Evolutionary conservation across 768 basidiomycete species (phyloP).

Genomic region (Amanita muscaria): DNA sequence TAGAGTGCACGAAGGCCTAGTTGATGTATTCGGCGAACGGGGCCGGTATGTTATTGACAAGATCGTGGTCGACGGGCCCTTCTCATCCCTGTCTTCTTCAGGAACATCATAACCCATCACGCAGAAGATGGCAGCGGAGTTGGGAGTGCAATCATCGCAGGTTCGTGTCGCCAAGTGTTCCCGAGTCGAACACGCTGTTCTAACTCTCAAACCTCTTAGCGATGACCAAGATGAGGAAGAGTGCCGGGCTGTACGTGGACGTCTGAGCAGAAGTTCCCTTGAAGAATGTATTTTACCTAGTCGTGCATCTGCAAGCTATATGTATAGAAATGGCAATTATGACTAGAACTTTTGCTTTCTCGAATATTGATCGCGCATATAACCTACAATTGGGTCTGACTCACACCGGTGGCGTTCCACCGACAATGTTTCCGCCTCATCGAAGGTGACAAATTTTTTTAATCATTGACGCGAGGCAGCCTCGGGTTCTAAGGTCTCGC

Average conservation of each 20-base stretch:
- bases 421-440: background rate
- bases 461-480: background rate
- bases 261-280: conserved; percentile 15
- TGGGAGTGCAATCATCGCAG: conserved; percentile 92
- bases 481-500: too few species aligned
- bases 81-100: conserved; percentile 15
- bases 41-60: conserved; percentile 66
- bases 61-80: background rate
- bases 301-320: too few species aligned
- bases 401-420: background rate
- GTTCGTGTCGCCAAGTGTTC: conserved; percentile 16
- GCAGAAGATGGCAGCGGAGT: conserved; percentile 93
- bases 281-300: too few species aligned
- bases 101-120: conserved; percentile 69
- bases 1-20: conserved; percentile 83
- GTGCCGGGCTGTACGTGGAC: conserved; percentile 46
- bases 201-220: conserved; percentile 34
- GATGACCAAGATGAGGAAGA: conserved; percentile 82
- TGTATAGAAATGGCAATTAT: too few species aligned
- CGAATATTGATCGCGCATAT: background rate
- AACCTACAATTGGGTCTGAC: background rate
- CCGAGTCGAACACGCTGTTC: conserved; percentile 1
- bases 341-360: conserved; percentile 5
- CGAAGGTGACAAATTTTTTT: conserved; percentile 3
- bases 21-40: conserved; percentile 95